phyloP scores from a whole-genome alignment of 164 flowering plant genomes.

The Akebia trifoliata region DNA sequence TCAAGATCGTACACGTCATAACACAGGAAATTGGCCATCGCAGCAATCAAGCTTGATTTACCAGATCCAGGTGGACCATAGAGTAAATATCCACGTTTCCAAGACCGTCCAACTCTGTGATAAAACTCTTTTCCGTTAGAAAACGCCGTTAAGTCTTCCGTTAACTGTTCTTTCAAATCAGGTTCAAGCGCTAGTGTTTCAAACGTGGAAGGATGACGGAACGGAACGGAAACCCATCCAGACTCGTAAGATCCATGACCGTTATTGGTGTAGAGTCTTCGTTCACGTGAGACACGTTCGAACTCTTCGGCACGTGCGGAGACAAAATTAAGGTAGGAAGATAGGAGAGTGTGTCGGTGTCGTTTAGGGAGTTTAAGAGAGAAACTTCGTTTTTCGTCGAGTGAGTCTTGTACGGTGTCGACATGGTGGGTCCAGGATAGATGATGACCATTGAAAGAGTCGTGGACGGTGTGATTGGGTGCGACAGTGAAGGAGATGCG shows the following conservation, averaged over 20 bases:
- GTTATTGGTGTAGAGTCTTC: slow-evolving; percentile 53
- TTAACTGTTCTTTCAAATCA: slow-evolving; percentile 35
- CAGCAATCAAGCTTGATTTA: slow-evolving; percentile 65
- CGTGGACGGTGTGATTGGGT: slow-evolving; percentile 51
- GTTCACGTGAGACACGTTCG: slow-evolving; percentile 53
- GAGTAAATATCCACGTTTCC: slow-evolving; percentile 67
- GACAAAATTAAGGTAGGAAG: slow-evolving; percentile 39
- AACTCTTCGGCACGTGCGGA: slow-evolving; percentile 41
- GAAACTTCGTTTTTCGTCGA: slow-evolving; percentile 60
- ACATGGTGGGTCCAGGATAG: slow-evolving; percentile 67
- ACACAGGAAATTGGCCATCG: slow-evolving; percentile 60
- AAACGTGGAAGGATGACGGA: slow-evolving; percentile 64
- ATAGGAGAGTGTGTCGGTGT: slow-evolving; percentile 32
- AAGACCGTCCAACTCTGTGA: slow-evolving; percentile 53
- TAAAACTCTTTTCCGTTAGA: slow-evolving; percentile 47
- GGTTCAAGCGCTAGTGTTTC: slow-evolving; percentile 62
- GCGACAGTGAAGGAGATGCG: slow-evolving; percentile 51
- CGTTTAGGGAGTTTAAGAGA: slow-evolving; percentile 50
- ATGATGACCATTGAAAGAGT: slow-evolving; percentile 40
- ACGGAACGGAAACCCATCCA: slow-evolving; percentile 69
- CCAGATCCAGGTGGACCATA: slow-evolving; percentile 66
- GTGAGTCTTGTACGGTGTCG: slow-evolving; percentile 57
- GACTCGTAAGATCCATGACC: slow-evolving; percentile 47
- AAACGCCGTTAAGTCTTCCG: slow-evolving; percentile 43
- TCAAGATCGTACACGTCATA: slow-evolving; percentile 69